Conservation (phyloP, 805 yeast genomes). For the Lipomyces yamadae region DNA sequence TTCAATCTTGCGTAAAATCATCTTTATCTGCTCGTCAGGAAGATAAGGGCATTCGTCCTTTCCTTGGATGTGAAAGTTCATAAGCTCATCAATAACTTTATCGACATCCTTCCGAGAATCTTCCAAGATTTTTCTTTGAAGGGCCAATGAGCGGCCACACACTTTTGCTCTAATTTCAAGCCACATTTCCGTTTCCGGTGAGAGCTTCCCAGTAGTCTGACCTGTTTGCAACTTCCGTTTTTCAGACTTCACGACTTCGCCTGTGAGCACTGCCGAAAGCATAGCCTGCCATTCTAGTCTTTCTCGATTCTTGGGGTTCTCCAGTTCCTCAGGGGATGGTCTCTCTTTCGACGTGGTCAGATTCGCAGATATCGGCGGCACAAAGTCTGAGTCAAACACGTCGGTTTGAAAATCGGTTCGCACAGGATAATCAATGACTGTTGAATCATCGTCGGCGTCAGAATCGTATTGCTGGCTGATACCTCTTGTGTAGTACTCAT, state of each 20-base stretch:
- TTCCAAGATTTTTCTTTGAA: slow-evolving; percentile 71
- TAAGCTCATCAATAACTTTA: slow-evolving; percentile 68
- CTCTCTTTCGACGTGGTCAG: slow-evolving; percentile 21
- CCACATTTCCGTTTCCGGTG: slow-evolving; percentile 74
- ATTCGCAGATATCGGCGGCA: slow-evolving; percentile 18
- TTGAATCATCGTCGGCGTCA: slow-evolving; percentile 35
- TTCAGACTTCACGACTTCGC: slow-evolving; percentile 91
- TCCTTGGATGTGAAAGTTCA: slow-evolving; percentile 63
- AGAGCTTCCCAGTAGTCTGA: slow-evolving; percentile 52
- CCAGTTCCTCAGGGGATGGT: slow-evolving; percentile 40
- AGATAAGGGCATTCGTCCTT: slow-evolving; percentile 43
- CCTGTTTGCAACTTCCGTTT: slow-evolving; percentile 64
- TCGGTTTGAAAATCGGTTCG: slow-evolving; percentile 28
- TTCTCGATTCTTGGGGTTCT: slow-evolving; percentile 54
- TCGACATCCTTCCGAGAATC: slow-evolving; percentile 75
- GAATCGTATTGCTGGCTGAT: slow-evolving; percentile 24
- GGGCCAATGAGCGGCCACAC: slow-evolving; percentile 77
- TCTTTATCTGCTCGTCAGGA: slow-evolving; percentile 55
- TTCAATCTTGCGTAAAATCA: slow-evolving; percentile 64
- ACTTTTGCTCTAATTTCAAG: slow-evolving; percentile 81
- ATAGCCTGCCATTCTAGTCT: slow-evolving; percentile 95
- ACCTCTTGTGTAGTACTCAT: slow-evolving; percentile 75
- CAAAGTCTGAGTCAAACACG: slow-evolving; percentile 14
- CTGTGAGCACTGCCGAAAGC: slow-evolving; percentile 87
- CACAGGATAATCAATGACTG: slow-evolving; percentile 26